Percentiles rank a stretch among this genome's conserved stretches.
phyloP scores from a whole-genome alignment of 2,329 filamentous ascomycete species.

The Curvularia eragrostidis region DNA sequence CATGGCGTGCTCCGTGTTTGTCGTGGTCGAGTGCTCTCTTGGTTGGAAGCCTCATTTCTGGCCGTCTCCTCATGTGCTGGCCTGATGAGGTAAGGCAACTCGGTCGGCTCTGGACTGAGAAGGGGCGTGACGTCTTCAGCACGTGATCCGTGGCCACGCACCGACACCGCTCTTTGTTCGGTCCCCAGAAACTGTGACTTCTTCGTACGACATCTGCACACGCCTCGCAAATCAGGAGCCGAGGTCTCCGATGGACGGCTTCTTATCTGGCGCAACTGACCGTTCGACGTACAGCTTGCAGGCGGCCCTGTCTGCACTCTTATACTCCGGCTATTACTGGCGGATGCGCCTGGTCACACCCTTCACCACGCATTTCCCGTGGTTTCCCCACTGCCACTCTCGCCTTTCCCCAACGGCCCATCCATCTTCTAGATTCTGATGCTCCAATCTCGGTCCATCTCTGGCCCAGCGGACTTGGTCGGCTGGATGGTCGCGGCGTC shows the following conservation, averaged over 20 bases:
- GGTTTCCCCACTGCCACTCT: constrained; percentile 10
- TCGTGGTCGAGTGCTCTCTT: not conserved
- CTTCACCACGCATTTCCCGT: constrained; percentile 8
- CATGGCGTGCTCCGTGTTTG: not conserved
- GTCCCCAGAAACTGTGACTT: not conserved
- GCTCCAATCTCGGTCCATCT: constrained; percentile 13
- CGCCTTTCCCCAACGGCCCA: constrained; percentile 5
- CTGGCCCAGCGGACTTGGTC: constrained; percentile 11
- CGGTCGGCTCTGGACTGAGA: not conserved
- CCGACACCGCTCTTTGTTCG: constrained; percentile 11
- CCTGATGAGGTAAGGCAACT: not conserved
- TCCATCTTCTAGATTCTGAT: constrained; percentile 12
- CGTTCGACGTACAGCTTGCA: constrained; percentile 1
- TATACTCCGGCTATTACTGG: constrained; percentile 10
- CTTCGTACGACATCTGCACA: not conserved
- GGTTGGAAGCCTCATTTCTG: not conserved
- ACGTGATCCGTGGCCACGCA: not conserved
- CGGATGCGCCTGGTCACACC: constrained; percentile 14
- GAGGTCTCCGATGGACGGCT: not conserved
- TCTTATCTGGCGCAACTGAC: not conserved
- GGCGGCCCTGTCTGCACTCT: not conserved
- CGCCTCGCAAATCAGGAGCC: not conserved
- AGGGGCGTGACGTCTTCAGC: not conserved
- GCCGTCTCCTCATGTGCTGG: not conserved
- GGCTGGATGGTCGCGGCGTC: constrained; percentile 8